Evolutionary conservation across 352 stramenopile species (phyloP), one percentile per base, ranked within the genome.

Genomic region (Pythium myriotylum): DNA sequence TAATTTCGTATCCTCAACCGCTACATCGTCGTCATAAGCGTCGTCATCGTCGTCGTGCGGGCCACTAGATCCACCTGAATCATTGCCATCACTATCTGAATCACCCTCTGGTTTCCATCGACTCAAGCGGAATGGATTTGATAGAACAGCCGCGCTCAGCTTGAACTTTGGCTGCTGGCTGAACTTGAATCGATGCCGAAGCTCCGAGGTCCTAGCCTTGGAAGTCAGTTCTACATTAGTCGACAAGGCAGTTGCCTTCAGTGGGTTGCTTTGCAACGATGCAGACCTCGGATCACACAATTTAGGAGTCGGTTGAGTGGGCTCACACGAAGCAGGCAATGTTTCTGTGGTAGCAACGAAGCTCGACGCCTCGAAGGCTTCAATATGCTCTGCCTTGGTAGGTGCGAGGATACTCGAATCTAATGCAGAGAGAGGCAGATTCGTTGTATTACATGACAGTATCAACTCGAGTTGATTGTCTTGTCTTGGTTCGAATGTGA

Each of bases 41-140:
- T 66, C 56, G 2, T 42, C 59, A 20, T 72, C 67, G 2, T 77
- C 67, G 2, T 77, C 62, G 1, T 67, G 29, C 4, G 45, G 49
- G 14, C 71, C 42, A 10, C 67, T 39, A 13, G 65, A 48, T 9
- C 66, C 41, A 23, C 63, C 24, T 6, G 27, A 49, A 5, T 37
- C 37, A 13, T 9, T 6, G 8, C 67, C 60, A n/a, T 85, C 77
- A 35, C 74, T 83, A n/a, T 77, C 76, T 8, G 70, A 88, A 53
- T 79, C 70, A 24, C 86, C 67, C 0, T 14, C 23, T 33, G 52
- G 52, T 19, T 59, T 62, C 60, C 60, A 68, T 7, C 35, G 45
- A n/a, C 62, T 53, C 10, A 54, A 55, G 9, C 55, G 55, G 41
- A 56, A 64, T 4, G 54, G 62, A 24, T 64, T 63, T 14, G 54